Base-by-base conservation (phyloP, 306 rosid genomes). In the Comarum palustre region DNA sequence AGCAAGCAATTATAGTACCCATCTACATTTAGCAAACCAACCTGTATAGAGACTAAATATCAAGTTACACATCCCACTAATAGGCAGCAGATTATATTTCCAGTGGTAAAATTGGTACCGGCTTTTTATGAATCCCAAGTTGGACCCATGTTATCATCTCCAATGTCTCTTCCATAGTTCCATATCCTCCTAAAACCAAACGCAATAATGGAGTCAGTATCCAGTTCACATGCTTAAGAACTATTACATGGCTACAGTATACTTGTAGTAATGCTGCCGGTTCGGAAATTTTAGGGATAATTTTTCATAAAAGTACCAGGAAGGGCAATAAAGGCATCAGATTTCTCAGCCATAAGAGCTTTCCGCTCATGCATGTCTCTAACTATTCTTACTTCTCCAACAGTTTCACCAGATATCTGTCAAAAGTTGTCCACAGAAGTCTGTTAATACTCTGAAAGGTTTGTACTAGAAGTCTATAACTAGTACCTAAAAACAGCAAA, bases 101-200 rank as follows among this genome's bases (percentile, higher is more conserved):
- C 70, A 59, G 52, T 5, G 50, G 66, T 39, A 41, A 77, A 73
- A 72, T 55, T 36, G 60, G 68, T 9, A 93, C 98, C 66, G 98
- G 90, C 70, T 93, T 93, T 79, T 82, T 88, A 74, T 93, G 98
- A 84, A 93, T 93, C 68, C 97, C 98, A 36, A 93, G 96, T 66
- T 93, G 98, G 59, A 96, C 89, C 98, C 98, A 90, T 43, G 98
- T 90, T 82, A 93, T 93, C 91, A 93, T 89, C 86, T 90, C 97
- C 87, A 93, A 61, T 70, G 87, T 85, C 82, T 93, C 98, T 80
- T 93, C 98, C 98, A 93, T 88, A 24, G 98, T 93, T 82, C 98
- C 98, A 80, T 93, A 93, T 72, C 98, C 98, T 87, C 98, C 98
- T 93, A 66, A 46, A 57, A 46, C 74, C 36, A 65, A 50, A 50